These are phyloP conservation scores for Solanum arcanum DNA, from an alignment of 257 asterid species.

Conservation along the genomic window DNA sequence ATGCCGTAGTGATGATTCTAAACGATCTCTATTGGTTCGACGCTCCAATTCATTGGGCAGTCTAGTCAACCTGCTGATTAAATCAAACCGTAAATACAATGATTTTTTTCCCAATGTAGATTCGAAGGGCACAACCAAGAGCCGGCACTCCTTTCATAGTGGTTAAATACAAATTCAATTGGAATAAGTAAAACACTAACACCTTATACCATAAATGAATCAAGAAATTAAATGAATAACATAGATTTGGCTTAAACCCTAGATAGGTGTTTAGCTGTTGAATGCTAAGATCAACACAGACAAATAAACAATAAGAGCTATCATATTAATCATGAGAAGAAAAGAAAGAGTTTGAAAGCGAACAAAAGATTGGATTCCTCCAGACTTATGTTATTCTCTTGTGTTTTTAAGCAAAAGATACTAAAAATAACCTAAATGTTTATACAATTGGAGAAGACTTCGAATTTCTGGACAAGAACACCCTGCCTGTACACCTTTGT, in stretches of 20 bases:
- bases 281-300: not conserved
- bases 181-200: not conserved
- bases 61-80: not conserved
- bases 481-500: not conserved
- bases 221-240: not conserved
- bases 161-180: not conserved
- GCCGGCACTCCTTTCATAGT: not conserved
- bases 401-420: not conserved
- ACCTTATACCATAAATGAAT: not conserved
- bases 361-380: not conserved
- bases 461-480: not conserved
- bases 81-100: not conserved
- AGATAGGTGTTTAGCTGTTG: not conserved
- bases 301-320: not conserved
- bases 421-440: not conserved
- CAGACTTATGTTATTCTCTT: not conserved
- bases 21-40: not conserved
- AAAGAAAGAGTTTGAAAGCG: not conserved
- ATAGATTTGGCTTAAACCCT: not conserved
- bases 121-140: not conserved
- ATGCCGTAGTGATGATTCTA: not conserved
- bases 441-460: not conserved
- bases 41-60: not conserved
- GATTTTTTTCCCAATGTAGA: not conserved
- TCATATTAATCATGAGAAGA: not conserved